Evolutionary conservation across 2,329 filamentous ascomycete species (phyloP).

Genomic region (Aspergillus sclerotialis): DNA sequence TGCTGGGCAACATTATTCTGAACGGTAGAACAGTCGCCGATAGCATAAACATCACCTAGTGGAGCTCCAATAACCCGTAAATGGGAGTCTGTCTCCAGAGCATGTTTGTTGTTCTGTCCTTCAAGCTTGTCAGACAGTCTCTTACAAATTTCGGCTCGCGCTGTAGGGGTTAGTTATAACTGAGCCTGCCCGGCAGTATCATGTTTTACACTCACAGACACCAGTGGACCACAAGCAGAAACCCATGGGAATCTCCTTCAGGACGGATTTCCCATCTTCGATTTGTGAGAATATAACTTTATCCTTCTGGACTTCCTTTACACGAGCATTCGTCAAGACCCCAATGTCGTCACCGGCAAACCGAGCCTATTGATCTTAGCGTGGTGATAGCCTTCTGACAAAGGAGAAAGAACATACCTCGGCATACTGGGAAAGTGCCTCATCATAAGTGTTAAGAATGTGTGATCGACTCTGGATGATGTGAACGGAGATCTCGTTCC

Average conservation of each 20-base stretch:
- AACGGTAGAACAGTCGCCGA: constrained; percentile 92
- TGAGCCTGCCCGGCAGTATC: too few relatives aligned
- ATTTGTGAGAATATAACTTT: constrained; percentile 86
- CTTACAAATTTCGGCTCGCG: constrained; percentile 75
- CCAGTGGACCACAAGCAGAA: constrained; percentile 98
- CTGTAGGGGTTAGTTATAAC: constrained; percentile 14
- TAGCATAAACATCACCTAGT: constrained; percentile 89
- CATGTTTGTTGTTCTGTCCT: constrained; percentile 77
- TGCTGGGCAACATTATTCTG: constrained; percentile 96
- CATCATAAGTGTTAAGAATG: constrained; percentile 97
- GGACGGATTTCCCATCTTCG: constrained; percentile 65
- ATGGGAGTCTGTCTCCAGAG: constrained; percentile 90
- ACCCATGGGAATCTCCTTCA: constrained; percentile 89
- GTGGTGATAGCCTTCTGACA: background rate
- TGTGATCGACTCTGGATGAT: constrained; percentile 91
- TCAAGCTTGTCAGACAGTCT: constrained; percentile 70
- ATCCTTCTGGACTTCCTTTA: constrained; percentile 78
- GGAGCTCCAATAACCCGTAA: constrained; percentile 83
- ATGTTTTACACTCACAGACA: constrained; percentile 56
- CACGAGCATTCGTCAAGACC: constrained; percentile 84
- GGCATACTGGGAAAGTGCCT: constrained; percentile 84
- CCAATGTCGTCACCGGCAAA: constrained; percentile 89
- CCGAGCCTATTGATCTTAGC: constrained; percentile 45
- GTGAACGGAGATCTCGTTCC: constrained; percentile 96
- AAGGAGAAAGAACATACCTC: constrained; percentile 45